Evolutionary conservation across 495 filamentous ascomycete genomes (phyloP), one percentile per base, ranked within the genome.

Genomic region (Podospora sp.): DNA sequence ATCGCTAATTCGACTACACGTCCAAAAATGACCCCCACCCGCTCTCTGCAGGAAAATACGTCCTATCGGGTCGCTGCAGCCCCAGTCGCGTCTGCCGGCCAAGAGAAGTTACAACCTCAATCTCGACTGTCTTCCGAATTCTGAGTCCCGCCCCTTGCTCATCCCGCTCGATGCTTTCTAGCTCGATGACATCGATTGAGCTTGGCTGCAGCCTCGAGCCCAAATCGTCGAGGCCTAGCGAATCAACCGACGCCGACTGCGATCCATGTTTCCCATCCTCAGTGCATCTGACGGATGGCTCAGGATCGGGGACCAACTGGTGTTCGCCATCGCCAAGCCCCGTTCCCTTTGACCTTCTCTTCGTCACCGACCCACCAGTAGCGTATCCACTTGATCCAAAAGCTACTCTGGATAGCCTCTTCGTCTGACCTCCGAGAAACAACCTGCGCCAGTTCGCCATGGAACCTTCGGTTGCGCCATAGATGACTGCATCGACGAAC

Each of bases 401-500:
- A 12, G 36, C 50, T 40, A 57, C 24, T 22, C 22, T 20, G 46
- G 72, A 52, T 35, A 66, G 62, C 33, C 36, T 16, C n/a, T 14
- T 49, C n/a, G 0, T 49, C 18, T 57, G 24, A 8, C 16, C 0
- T 16, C 21, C 11, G 11, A 62, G 63, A 29, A 66, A 73, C 7
- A 73, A 20, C 36, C 62, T 58, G n/a, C 71, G 62, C 71, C 71
- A 73, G 66, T 59, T 70, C 33, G 68, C 33, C 26, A 71, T 55
- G 0, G 71, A 73, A 1, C 52, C 40, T 58, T 82, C 80, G 58
- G 80, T 81, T 21, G 74, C 65, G 36, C 80, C 79, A 65, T 82
- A 82, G 62, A 82, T 79, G 60, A 82, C 51, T 7, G 80, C 76
- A 62, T 81, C 80, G 21, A 79, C 76, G 22, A 81, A 69, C 3